Evolutionary conservation across 805 yeast species (phyloP).

Genomic region (Cyberlindnera lachancei): DNA sequence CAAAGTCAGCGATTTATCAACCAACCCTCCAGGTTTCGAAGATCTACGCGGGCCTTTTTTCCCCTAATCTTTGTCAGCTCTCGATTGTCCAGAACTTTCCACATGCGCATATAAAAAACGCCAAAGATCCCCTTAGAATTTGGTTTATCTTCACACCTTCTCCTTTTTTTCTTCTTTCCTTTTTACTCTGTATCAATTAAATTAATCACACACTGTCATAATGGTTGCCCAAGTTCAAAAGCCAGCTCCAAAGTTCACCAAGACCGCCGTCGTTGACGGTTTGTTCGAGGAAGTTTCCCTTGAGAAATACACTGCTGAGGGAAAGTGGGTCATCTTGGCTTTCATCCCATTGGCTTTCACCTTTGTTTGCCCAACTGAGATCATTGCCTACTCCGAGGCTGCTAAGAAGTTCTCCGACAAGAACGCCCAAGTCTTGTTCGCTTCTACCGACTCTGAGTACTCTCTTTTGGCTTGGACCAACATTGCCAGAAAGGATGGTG

Average conservation of each 20-base stretch:
- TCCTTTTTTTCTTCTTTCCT: background rate
- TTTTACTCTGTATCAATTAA: background rate
- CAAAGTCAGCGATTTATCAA: too few relatives aligned
- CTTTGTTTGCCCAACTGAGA: conserved; percentile 98
- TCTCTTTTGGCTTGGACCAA: conserved; percentile 98
- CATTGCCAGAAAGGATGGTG: conserved; percentile 94
- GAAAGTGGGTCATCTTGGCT: conserved; percentile 95
- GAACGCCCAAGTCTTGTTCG: conserved; percentile 84
- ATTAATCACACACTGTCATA: too few relatives aligned
- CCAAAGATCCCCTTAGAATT: conserved; percentile 1
- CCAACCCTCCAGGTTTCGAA: too few relatives aligned
- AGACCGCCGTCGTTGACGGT: conserved; percentile 97
- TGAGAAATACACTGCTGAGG: conserved; percentile 75
- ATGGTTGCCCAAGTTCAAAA: conserved; percentile 91
- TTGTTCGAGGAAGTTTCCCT: conserved; percentile 89
- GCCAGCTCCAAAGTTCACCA: conserved; percentile 94
- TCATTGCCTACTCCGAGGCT: conserved; percentile 97
- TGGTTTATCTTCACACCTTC: background rate
- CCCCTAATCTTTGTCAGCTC: conserved; percentile 19
- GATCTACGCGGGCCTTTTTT: too few relatives aligned
- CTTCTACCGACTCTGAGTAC: conserved; percentile 98
- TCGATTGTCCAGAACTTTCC: conserved; percentile 11
- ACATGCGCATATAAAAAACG: conserved; percentile 12
- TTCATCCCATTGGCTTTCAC: conserved; percentile 99
- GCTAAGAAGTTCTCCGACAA: conserved; percentile 81